Base-by-base conservation (phyloP, 73 alveolate species). In the Loxodes magnus region DNA sequence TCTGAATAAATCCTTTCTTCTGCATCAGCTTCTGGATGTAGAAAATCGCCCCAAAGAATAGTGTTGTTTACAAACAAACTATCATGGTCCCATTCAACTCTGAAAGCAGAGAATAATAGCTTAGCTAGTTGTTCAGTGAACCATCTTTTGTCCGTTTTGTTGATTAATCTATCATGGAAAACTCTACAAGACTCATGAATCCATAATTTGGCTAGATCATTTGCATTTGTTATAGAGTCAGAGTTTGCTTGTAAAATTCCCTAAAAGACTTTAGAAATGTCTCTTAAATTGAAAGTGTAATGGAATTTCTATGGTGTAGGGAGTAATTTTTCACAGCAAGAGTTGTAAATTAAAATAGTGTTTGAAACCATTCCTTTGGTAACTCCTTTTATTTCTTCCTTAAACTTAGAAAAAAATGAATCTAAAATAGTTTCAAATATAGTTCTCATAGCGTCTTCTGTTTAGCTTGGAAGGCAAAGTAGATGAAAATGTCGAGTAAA, bases 171-270 rank as follows among this genome's bases (percentile, higher is more conserved):
- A 66, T 95, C 99, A 66, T 93, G 89, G 87, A 95, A 95, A 50
- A 95, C 99, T 67, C 99, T 87, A 19, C 92, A 79, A 5, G 93
- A 93, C 83, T 95, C 99, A 75, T 95, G 99, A 16, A 90, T 56
- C 99, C 99, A 95, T 24, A 95, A 74, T 67, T 85, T 77, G 4
- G 87, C 79, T 56, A 80, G 70, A 21, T 61, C 30, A 37, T 73
- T 98, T 22, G 73, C 29, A 42, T 3, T 30, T 17, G 43, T 6
- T 41, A 20, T 58, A 14, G 50, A 43, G 59, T 44, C 48, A 21
- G 79, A 53, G 50, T 68, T 61, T 29, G 56, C 68, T 75, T 58
- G 56, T 35, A 68, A 63, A 10, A 68, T 35, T 7, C 81, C 82
- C 46, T 68, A 92, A 82, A 94, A 92, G 3, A 86, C 97, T 79